These are phyloP conservation scores for Gymnopus androsaceus DNA, from an alignment of 1,284 basidiomycete genomes.

Conservation along the genomic window DNA sequence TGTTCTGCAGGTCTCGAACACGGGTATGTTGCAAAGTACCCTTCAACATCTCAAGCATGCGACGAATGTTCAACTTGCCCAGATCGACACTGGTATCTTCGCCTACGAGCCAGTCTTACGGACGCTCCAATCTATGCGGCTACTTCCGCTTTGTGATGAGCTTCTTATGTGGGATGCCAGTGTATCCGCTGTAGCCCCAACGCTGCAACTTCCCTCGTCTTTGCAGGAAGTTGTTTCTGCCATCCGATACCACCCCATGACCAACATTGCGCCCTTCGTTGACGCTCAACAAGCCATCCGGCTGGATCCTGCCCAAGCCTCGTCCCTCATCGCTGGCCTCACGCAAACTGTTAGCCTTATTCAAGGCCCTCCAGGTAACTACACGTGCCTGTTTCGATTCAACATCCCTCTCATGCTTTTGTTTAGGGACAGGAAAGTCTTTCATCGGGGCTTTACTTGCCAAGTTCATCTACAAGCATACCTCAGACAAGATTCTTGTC, in stretches of 20 bases:
- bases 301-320: constrained; percentile 53
- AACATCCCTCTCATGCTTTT: not conserved
- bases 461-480: constrained; percentile 52
- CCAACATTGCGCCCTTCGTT: constrained; percentile 44
- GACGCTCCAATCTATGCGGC: constrained; percentile 46
- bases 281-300: constrained; percentile 37
- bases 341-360: constrained; percentile 60
- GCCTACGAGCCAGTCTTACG: constrained; percentile 60
- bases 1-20: constrained; percentile 51
- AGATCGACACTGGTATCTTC: constrained; percentile 61
- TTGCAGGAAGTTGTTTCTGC: constrained; percentile 33
- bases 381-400: constrained; percentile 15
- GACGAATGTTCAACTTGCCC: constrained; percentile 46
- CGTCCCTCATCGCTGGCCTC: constrained; percentile 51
- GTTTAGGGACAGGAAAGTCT: constrained; percentile 65
- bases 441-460: constrained; percentile 66
- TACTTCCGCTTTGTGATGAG: constrained; percentile 48
- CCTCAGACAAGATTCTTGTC: constrained; percentile 52
- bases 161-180: constrained; percentile 53
- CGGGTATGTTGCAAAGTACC: constrained; percentile 34
- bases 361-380: constrained; percentile 66
- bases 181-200: constrained; percentile 16
- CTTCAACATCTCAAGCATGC: constrained; percentile 42
- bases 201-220: not conserved
- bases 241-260: constrained; percentile 35